phyloP scores from a whole-genome alignment of 306 rosid genomes.

The Gynostemma pentaphyllum region DNA sequence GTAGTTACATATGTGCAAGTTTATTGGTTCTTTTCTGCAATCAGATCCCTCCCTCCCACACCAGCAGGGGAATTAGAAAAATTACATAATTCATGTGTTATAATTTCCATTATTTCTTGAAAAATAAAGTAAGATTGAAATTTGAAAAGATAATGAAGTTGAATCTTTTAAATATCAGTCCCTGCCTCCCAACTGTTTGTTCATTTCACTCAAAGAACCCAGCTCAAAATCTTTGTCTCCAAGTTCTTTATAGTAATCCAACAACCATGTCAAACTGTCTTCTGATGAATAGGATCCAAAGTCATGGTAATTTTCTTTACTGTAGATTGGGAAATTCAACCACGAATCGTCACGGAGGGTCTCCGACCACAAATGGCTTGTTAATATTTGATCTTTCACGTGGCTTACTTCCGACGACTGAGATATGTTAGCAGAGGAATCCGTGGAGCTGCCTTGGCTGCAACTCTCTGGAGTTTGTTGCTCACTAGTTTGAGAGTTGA shows the following conservation, averaged over 20 bases:
- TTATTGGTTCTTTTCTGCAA: too few species aligned
- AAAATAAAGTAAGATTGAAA: too few species aligned
- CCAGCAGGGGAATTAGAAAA: too few species aligned
- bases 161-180: not conserved
- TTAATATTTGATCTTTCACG: not conserved
- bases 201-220: constrained; percentile 15
- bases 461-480: not conserved
- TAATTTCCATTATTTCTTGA: too few species aligned
- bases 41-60: too few species aligned
- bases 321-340: constrained; percentile 14
- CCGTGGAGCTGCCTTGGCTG: constrained; percentile 1
- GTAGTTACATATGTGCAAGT: too few species aligned
- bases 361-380: not conserved
- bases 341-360: constrained; percentile 3
- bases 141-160: too few species aligned
- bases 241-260: constrained; percentile 25
- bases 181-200: constrained; percentile 1
- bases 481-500: not conserved
- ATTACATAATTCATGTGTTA: too few species aligned
- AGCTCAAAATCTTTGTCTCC: constrained; percentile 20
- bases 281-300: constrained; percentile 20
- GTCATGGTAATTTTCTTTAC: constrained; percentile 9
- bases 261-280: constrained; percentile 18
- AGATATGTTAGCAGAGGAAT: constrained; percentile 2
- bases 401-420: not conserved